These are phyloP conservation scores for Calcarisporium arbuscula DNA, from an alignment of 2,329 filamentous ascomycete genomes.

Conservation along the genomic window DNA sequence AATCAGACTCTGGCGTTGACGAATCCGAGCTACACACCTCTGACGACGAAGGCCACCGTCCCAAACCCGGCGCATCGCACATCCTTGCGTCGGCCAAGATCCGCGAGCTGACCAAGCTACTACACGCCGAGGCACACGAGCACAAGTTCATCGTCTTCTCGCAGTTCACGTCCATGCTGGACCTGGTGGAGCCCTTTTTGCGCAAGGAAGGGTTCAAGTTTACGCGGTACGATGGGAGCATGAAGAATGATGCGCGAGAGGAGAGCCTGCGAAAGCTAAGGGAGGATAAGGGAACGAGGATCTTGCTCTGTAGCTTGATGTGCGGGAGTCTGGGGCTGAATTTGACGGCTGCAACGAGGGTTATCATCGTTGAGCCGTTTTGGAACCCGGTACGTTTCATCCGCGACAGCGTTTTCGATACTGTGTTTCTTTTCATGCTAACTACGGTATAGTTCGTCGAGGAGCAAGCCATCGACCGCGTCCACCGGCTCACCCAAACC, in stretches of 20 bases:
- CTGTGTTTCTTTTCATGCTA: constrained; percentile 3
- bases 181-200: constrained; percentile 91
- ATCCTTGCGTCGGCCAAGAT: constrained; percentile 83
- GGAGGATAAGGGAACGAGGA: constrained; percentile 65
- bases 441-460: constrained; percentile 72
- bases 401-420: neutral
- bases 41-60: constrained; percentile 30
- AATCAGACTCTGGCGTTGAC: constrained; percentile 25
- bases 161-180: constrained; percentile 96
- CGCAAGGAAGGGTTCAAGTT: constrained; percentile 66
- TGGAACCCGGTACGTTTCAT: constrained; percentile 75
- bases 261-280: constrained; percentile 73
- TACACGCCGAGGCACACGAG: constrained; percentile 68
- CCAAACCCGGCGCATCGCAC: constrained; percentile 30
- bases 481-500: constrained; percentile 96
- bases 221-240: constrained; percentile 88
- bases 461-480: constrained; percentile 96
- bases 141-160: constrained; percentile 99
- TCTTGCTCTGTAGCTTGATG: constrained; percentile 88
- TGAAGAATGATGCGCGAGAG: constrained; percentile 90
- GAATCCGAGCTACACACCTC: constrained; percentile 36
- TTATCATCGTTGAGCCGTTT: constrained; percentile 94
- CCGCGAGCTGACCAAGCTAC: constrained; percentile 72
- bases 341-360: constrained; percentile 84
- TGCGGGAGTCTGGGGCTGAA: constrained; percentile 92